Evolutionary conservation across 371 early-diverging fungal species (phyloP).

Genomic region (Circinella umbellata): DNA sequence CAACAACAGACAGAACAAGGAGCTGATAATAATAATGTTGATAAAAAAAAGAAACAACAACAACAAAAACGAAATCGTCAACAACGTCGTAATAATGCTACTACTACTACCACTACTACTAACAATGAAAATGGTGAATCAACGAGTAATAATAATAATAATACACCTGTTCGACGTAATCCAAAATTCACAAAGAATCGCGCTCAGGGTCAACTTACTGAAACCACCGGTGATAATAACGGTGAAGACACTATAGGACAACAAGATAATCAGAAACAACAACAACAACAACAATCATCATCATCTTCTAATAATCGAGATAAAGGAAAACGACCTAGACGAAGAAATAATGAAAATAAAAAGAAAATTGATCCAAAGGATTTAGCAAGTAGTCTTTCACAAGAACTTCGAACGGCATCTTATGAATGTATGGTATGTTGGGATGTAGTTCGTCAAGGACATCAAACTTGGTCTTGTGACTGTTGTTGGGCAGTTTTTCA

Average conservation of each 20-base stretch:
- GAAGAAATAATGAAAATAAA: background rate
- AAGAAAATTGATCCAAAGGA: conserved; percentile 39
- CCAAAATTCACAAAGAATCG: conserved; percentile 38
- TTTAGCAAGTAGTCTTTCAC: conserved; percentile 62
- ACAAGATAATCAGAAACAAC: background rate
- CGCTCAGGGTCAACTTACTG: conserved; percentile 45
- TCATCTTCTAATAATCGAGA: background rate
- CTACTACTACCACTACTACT: conserved; percentile 1
- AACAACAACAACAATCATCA: conserved; percentile 11
- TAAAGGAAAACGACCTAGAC: conserved; percentile 21
- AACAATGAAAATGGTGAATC: background rate
- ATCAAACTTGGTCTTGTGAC: conserved; percentile 85
- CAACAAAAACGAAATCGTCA: background rate
- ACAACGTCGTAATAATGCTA: background rate
- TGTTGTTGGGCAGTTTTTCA: conserved; percentile 93
- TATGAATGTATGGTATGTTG: conserved; percentile 97
- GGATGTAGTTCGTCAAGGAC: conserved; percentile 73
- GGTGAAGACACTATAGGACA: too few relatives aligned
- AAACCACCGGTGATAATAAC: background rate
- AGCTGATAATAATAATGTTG: background rate
- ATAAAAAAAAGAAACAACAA: conserved; percentile 1
- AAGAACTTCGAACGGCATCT: conserved; percentile 64
- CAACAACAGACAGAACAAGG: background rate
- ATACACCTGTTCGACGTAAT: conserved; percentile 8
- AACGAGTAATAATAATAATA: background rate